Base-by-base conservation (phyloP, 441 rosid genomes). In the Breynia disticha region DNA sequence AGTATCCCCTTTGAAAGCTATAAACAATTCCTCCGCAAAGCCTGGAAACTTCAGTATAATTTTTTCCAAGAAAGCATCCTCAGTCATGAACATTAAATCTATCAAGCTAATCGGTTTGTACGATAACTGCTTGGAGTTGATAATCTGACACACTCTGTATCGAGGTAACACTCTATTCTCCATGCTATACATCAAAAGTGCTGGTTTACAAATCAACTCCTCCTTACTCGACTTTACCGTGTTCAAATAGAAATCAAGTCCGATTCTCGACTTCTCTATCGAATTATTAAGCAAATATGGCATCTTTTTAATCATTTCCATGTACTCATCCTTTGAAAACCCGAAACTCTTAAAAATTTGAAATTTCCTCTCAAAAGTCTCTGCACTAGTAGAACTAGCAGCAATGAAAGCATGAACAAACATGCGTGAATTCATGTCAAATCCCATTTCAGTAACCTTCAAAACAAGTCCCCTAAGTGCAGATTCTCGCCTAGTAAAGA, bases 121-220 rank as follows among this genome's bases (percentile, higher is more conserved):
- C 37, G 72, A 17, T 53, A 74, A 58, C 54, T 54, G 57, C 43
- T 65, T 72, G 0, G 58, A 67, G 52, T 44, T 66, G 15, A 79
- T 10, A 17, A 74, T 56, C 67, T 72, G 59, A 62, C 67, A 22
- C 52, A 79, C 76, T 8, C 32, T 44, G 44, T 59, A 62, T 52
- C 80, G 66, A 59, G 81, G 70, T 54, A 72, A 28, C 42, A 69
- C 67, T 0, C 80, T 69, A 20, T 67, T 61, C 37, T 72, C 79
- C 43, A 79, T 19, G 32, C 67, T 79, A 5, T 16, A 12, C 76
- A 66, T 48, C 63, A 76, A 62, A 16, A 50, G 16, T 18, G 9
- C 0, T 0, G 80, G 78, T 0, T 15, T 14, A 20, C 21, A 19
- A 16, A 72, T 65, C 49, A 79, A 41, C 1, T 11, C 51, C 11